phyloP scores from a whole-genome alignment of 306 rosid genomes.

The Quercus berberidifolia region DNA sequence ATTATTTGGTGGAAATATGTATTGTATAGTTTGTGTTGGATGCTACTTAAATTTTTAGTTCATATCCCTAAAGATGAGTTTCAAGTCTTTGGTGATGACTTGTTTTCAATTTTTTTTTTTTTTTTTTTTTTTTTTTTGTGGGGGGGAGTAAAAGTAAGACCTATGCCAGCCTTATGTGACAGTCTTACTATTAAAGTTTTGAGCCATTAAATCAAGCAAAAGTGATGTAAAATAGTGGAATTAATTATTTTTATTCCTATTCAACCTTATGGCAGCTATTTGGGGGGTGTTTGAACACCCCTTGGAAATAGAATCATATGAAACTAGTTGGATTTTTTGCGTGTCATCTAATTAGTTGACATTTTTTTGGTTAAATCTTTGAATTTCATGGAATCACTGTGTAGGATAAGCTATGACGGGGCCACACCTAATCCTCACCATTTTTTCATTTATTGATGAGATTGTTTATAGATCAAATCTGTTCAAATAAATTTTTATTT shows the following conservation, averaged over 20 bases:
- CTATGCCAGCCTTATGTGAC: not conserved
- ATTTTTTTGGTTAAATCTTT: too few relatives aligned
- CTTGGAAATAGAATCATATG: not conserved
- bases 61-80: not conserved
- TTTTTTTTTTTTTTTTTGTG: not conserved
- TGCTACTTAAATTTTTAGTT: not conserved
- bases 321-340: not conserved
- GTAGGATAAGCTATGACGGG: too few relatives aligned
- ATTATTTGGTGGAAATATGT: not conserved
- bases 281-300: not conserved
- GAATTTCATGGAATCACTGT: too few relatives aligned
- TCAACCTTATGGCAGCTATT: not conserved
- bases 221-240: not conserved
- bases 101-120: not conserved
- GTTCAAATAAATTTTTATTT: too few relatives aligned
- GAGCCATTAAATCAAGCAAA: not conserved
- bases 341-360: not conserved
- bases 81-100: not conserved
- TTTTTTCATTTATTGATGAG: too few relatives aligned
- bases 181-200: not conserved
- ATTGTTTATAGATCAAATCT: too few relatives aligned
- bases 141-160: not conserved
- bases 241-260: not conserved
- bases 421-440: too few relatives aligned
- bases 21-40: conserved; percentile 2